These are phyloP conservation scores for Apophysomyces sp. DNA, from an alignment of 371 early-diverging fungal genomes.

Conservation along the genomic window DNA sequence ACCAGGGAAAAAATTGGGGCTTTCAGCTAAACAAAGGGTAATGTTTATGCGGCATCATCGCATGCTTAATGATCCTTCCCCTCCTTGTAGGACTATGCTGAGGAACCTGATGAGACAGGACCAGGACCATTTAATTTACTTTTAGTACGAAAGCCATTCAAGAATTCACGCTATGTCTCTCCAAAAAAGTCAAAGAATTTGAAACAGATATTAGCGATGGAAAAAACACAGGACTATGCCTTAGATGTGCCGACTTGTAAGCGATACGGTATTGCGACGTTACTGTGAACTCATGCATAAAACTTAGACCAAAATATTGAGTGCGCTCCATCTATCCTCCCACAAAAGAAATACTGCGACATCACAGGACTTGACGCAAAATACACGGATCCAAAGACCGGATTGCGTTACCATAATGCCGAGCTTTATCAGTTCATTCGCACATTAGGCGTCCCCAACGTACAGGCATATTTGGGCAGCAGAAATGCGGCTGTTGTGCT, in stretches of 20 bases:
- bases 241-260: conserved; percentile 73
- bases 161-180: conserved; percentile 60
- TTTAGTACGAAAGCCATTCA: conserved; percentile 61
- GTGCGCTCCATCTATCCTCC: conserved; percentile 80
- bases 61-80: background rate
- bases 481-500: conserved; percentile 84
- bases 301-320: conserved; percentile 76
- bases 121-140: conserved; percentile 35
- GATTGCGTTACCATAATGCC: conserved; percentile 78
- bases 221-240: conserved; percentile 64
- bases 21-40: conserved; percentile 4
- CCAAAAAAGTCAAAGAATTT: conserved; percentile 73
- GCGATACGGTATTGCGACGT: background rate
- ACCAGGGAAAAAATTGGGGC: conserved; percentile 2
- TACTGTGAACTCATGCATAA: background rate
- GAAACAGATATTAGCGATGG: conserved; percentile 76
- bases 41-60: background rate
- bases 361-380: conserved; percentile 83
- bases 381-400: conserved; percentile 89
- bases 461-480: conserved; percentile 80
- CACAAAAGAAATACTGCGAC: conserved; percentile 91
- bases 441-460: conserved; percentile 67
- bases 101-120: background rate
- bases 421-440: conserved; percentile 83
- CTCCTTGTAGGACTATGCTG: background rate